Evolutionary conservation across 495 filamentous ascomycete species (phyloP).

Genomic region (Penicillium mononematosum): DNA sequence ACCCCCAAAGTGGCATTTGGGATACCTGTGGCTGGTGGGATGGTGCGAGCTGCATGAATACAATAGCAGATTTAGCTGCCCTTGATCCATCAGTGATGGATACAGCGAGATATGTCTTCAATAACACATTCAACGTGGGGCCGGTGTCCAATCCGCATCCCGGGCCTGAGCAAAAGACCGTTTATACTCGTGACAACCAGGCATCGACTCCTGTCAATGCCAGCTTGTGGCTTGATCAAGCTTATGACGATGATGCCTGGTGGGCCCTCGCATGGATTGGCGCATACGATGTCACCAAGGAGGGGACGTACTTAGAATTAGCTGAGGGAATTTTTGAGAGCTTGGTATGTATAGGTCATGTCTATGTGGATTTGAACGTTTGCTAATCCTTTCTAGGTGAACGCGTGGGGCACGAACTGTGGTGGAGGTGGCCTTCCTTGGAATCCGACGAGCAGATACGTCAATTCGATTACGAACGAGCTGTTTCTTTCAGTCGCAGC

Average conservation of each 20-base stretch:
- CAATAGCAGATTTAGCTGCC: slow-evolving; percentile 59
- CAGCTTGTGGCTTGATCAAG: slow-evolving; percentile 53
- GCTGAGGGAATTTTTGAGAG: slow-evolving; percentile 61
- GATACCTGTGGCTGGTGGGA: slow-evolving; percentile 74
- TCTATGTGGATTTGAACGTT: background rate
- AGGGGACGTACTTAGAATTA: slow-evolving; percentile 51
- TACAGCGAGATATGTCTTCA: slow-evolving; percentile 40
- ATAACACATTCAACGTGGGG: slow-evolving; percentile 39
- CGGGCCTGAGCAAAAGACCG: slow-evolving; percentile 19
- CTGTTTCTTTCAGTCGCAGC: slow-evolving; percentile 69
- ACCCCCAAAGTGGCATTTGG: slow-evolving; percentile 61
- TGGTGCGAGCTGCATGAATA: slow-evolving; percentile 65
- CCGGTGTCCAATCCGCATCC: slow-evolving; percentile 29
- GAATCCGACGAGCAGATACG: slow-evolving; percentile 59
- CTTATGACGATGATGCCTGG: slow-evolving; percentile 73
- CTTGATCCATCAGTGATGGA: slow-evolving; percentile 36
- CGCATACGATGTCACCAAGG: slow-evolving; percentile 59
- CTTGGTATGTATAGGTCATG: slow-evolving; percentile 39
- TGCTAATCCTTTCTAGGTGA: slow-evolving; percentile 26
- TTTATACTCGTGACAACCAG: slow-evolving; percentile 10
- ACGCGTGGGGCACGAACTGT: slow-evolving; percentile 48
- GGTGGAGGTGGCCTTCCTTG: slow-evolving; percentile 63
- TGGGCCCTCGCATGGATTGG: slow-evolving; percentile 69
- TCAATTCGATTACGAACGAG: slow-evolving; percentile 75
- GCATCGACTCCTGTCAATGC: slow-evolving; percentile 18